Evolutionary conservation across 2,329 filamentous ascomycete genomes (phyloP).

Genomic region (Ophiostoma sp.): DNA sequence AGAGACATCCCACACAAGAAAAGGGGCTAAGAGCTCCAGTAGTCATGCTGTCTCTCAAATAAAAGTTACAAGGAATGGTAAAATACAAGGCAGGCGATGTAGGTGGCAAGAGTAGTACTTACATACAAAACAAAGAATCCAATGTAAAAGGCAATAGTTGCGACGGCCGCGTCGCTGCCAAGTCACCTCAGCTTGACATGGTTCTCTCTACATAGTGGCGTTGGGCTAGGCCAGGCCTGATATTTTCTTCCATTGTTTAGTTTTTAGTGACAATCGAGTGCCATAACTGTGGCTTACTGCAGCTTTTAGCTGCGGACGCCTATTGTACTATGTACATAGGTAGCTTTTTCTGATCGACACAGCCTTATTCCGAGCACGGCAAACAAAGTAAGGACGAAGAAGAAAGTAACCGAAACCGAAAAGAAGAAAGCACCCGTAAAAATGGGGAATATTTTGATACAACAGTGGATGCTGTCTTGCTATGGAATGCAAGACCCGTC

Average conservation of each 20-base stretch:
- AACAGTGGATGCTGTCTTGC: not conserved
- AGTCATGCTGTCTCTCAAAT: not conserved
- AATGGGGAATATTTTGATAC: not conserved
- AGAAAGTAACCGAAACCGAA: not conserved
- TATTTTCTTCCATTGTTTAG: not conserved
- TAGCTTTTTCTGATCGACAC: not conserved
- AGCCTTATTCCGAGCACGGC: not conserved
- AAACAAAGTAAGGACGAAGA: not conserved
- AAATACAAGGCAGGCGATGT: not conserved
- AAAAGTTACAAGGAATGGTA: not conserved
- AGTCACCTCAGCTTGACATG: constrained; percentile 12
- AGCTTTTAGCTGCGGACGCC: too few relatives aligned
- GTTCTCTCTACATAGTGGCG: not conserved
- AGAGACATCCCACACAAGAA: not conserved
- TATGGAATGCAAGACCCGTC: constrained; percentile 8
- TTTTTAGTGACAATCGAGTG: not conserved
- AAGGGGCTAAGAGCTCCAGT: not conserved
- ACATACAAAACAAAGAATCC: not conserved
- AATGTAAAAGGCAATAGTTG: not conserved
- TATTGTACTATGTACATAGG: not conserved
- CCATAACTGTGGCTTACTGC: too few relatives aligned
- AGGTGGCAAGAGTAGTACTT: not conserved
- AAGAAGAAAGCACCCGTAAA: not conserved
- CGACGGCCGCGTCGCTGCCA: not conserved
- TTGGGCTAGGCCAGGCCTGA: not conserved